Evolutionary conservation across 345 rosid species (phyloP).

Genomic region (Pistacia vera): DNA sequence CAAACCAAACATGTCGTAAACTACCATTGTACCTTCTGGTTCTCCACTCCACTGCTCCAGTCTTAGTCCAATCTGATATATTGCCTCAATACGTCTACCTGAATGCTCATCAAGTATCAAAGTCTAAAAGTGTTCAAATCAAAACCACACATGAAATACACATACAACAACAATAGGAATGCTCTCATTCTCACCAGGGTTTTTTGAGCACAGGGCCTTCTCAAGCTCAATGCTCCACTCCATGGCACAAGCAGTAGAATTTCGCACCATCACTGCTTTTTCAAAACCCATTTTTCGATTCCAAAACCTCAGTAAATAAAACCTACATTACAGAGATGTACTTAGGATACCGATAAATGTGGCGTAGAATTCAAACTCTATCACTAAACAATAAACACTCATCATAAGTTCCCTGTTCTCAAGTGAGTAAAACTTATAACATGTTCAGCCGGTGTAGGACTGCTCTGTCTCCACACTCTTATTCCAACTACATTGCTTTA

Average conservation of each 20-base stretch:
- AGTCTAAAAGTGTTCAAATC: not conserved
- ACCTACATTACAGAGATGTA: not conserved
- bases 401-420: not conserved
- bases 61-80: constrained; percentile 55
- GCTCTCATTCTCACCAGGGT: constrained; percentile 37
- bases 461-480: not conserved
- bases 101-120: constrained; percentile 15
- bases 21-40: constrained; percentile 47
- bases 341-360: too few species aligned
- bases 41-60: constrained; percentile 72
- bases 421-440: not conserved
- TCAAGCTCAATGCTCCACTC: constrained; percentile 97
- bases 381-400: too few species aligned
- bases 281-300: not conserved
- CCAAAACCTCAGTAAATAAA: not conserved
- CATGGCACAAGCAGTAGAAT: constrained; percentile 78
- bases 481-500: not conserved
- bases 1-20: constrained; percentile 58
- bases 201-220: constrained; percentile 79
- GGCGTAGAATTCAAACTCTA: too few species aligned
- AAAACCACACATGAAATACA: not conserved
- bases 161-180: not conserved
- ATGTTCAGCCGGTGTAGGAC: not conserved
- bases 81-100: constrained; percentile 62
- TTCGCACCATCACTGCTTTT: constrained; percentile 40